These are phyloP conservation scores for Hyphopichia wangnamkhiaoensis DNA, from an alignment of 1,139 yeast genomes.

Conservation along the genomic window DNA sequence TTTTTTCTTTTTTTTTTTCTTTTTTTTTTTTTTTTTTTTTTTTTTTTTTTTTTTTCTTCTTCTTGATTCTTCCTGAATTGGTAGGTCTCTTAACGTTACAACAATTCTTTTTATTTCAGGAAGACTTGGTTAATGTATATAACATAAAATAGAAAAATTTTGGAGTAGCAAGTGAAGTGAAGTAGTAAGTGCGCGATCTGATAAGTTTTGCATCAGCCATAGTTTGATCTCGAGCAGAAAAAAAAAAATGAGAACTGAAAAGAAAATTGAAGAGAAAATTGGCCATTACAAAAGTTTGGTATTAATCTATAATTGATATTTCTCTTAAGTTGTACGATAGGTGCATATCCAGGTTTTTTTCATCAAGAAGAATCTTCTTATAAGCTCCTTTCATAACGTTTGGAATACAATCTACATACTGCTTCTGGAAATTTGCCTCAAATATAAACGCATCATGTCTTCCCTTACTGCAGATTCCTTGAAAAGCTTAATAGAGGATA, in stretches of 20 bases:
- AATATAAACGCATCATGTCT: too few relatives aligned
- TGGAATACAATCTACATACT: too few relatives aligned
- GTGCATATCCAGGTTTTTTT: background rate
- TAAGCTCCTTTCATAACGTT: too few relatives aligned
- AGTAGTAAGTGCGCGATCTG: background rate
- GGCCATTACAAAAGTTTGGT: too few relatives aligned
- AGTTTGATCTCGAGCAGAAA: too few relatives aligned
- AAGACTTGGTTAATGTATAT: too few relatives aligned
- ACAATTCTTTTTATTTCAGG: background rate
- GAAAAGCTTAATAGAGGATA: constrained; percentile 47
- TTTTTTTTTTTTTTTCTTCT: background rate
- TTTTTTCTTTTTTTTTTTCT: background rate
- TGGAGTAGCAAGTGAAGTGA: too few relatives aligned
- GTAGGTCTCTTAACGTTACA: background rate
- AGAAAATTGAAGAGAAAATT: too few relatives aligned
- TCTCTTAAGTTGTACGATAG: background rate
- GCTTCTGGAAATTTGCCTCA: too few relatives aligned
- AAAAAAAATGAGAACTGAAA: too few relatives aligned
- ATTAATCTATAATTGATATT: too few relatives aligned
- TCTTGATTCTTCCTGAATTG: background rate
- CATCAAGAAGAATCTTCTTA: background rate
- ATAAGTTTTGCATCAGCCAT: background rate
- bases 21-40: background rate
- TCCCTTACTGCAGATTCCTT: constrained; percentile 49
- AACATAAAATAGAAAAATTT: too few relatives aligned